These are phyloP conservation scores for Pythium dissimile DNA, from an alignment of 352 stramenopile genomes.

Conservation along the genomic window DNA sequence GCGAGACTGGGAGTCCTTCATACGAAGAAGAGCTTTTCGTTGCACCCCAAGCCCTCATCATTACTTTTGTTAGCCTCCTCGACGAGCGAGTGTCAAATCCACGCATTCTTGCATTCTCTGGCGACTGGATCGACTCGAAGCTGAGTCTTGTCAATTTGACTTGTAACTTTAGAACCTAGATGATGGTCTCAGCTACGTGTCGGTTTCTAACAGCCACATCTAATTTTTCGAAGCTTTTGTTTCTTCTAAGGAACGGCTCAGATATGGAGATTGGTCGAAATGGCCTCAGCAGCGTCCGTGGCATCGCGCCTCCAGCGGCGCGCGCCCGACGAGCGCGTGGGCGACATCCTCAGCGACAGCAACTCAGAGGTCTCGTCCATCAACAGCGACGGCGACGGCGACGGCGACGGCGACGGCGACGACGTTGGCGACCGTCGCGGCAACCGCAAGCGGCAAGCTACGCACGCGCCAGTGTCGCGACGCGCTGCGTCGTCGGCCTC, in stretches of 20 bases:
- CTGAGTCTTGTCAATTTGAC: too few relatives aligned
- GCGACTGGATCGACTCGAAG: too few relatives aligned
- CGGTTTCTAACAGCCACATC: background rate
- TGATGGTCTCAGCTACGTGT: background rate
- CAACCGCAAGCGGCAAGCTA: too few relatives aligned
- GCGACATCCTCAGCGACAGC: conserved; percentile 57
- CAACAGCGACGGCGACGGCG: conserved; percentile 11
- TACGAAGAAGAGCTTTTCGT: too few relatives aligned
- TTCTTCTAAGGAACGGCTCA: background rate
- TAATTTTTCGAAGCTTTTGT: conserved; percentile 16
- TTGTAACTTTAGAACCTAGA: too few relatives aligned
- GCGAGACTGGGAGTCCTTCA: too few relatives aligned
- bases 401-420: background rate
- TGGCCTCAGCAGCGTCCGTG: background rate
- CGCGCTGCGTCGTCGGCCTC: too few relatives aligned
- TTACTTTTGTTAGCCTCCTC: background rate
- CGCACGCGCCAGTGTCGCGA: too few relatives aligned
- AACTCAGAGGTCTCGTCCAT: conserved; percentile 48
- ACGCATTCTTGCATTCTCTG: too few relatives aligned
- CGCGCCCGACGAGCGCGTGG: conserved; percentile 31
- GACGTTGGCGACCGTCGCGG: background rate
- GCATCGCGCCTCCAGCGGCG: conserved; percentile 15
- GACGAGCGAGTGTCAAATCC: too few relatives aligned
- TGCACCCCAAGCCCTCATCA: background rate
- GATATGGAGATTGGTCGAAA: too few relatives aligned